phyloP scores from a whole-genome alignment of 805 yeast genomes.

The Pichia ethanolica region DNA sequence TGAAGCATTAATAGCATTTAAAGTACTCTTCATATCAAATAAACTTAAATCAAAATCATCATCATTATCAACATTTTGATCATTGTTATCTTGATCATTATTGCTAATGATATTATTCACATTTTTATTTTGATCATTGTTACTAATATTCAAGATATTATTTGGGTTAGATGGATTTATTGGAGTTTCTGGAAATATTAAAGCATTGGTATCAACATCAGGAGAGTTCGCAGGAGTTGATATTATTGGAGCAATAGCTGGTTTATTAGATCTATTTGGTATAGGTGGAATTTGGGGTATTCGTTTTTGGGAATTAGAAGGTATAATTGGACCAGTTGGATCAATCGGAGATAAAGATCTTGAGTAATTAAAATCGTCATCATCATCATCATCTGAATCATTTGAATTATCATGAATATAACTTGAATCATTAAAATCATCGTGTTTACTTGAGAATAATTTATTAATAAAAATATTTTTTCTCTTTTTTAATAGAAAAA shows the following conservation, averaged over 20 bases:
- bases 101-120: too few species aligned
- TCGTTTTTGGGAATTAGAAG: neutral
- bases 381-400: neutral
- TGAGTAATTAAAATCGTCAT: neutral
- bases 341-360: too few species aligned
- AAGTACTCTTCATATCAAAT: constrained; percentile 12
- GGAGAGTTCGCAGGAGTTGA: neutral
- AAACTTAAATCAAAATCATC: constrained; percentile 9
- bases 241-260: neutral
- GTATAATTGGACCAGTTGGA: too few species aligned
- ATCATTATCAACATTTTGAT: neutral
- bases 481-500: constrained; percentile 10
- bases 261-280: constrained; percentile 4
- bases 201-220: too few species aligned
- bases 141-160: too few species aligned
- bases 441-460: neutral
- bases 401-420: neutral
- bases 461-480: neutral
- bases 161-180: neutral
- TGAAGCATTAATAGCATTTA: constrained; percentile 6
- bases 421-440: neutral
- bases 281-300: neutral
- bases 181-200: neutral
- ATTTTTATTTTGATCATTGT: too few species aligned
- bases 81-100: neutral